Evolutionary conservation across 2,329 filamentous ascomycete species (phyloP), one percentile per base, ranked within the genome.

Genomic region (Apiospora phragmitis): DNA sequence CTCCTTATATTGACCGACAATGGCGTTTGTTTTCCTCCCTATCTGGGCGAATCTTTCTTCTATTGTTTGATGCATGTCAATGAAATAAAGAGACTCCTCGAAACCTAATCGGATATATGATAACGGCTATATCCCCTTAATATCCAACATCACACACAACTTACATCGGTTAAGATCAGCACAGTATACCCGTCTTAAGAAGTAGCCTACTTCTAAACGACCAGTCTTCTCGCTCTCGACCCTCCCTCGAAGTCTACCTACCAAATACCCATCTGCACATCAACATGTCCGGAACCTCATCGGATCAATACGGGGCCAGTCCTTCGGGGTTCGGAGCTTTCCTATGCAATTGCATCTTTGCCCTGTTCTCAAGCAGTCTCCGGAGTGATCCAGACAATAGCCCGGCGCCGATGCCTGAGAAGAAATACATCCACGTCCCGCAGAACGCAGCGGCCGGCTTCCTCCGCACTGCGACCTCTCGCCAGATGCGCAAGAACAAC

Each of bases 401-500:
- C 11, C 14, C 67, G 14, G 21, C 32, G 9, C 32, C 29, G 32
- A 26, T 21, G 67, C 32, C 29, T 12, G 43, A 49, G 14, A 62
- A 69, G 70, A 71, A 69, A 29, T 69, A 69, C 65, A 24, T 73
- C 14, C 75, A 82, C 72, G 74, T 77, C 12, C 85, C 85, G 3
- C 81, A 76, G n/a, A 80, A 85, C 70, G 83, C 84, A 1, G 81
- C 80, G 1, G 72, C 79, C 6, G 81, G 82, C 5, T 84, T 84
- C 73, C 74, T 86, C 67, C 80, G 76, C 74, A 85, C 82, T 8
- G 79, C 83, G 4, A 84, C 84, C 6, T 75, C 84, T 18, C 75
- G 77, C 55, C 74, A 76, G n/a, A 84, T 84, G 74, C 80, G 75
- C 55, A 77, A 77, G 70, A 78, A 79, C 29, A 83, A 81, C 69